Percentiles rank a stretch among this genome's conserved stretches.
These are phyloP conservation scores for Pelargonium australe DNA, from an alignment of 441 rosid genomes.

Conservation along the genomic window DNA sequence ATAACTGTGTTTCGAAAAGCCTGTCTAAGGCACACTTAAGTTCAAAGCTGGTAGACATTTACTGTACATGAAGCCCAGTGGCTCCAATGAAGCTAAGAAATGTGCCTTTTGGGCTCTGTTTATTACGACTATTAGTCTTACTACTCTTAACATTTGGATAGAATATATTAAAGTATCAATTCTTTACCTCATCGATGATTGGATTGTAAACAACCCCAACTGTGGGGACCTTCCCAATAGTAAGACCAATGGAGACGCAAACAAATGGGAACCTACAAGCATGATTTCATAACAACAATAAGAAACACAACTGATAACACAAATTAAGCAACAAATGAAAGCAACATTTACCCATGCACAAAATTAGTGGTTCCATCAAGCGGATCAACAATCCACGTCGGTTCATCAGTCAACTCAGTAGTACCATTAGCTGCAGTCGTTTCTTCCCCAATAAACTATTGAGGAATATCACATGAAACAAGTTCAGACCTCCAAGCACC, in stretches of 20 bases:
- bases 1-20: no score
- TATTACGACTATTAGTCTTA: no score
- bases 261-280: slow-evolving; percentile 69
- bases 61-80: no score
- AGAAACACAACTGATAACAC: slow-evolving; percentile 8
- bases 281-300: slow-evolving; percentile 9
- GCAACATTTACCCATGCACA: slow-evolving; percentile 68
- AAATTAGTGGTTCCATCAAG: slow-evolving; percentile 98
- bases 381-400: slow-evolving; percentile 98
- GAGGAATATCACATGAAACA: slow-evolving; percentile 8
- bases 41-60: no score
- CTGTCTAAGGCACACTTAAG: no score
- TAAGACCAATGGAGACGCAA: slow-evolving; percentile 88
- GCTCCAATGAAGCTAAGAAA: no score
- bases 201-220: slow-evolving; percentile 93
- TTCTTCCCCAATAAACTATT: slow-evolving; percentile 96
- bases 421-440: slow-evolving; percentile 78
- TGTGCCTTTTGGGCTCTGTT: no score
- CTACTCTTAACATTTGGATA: no score
- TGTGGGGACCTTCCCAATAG: slow-evolving; percentile 65
- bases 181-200: slow-evolving; percentile 76
- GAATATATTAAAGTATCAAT: no score
- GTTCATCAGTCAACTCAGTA: slow-evolving; percentile 76
- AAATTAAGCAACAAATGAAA: slow-evolving; percentile 5
- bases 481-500: slow-evolving; percentile 3